A percentile compares a stretch with the other conserved stretches of the same genome.
phyloP scores from a whole-genome alignment of 116 monocot genomes.

The Phalaenopsis hybrid region DNA sequence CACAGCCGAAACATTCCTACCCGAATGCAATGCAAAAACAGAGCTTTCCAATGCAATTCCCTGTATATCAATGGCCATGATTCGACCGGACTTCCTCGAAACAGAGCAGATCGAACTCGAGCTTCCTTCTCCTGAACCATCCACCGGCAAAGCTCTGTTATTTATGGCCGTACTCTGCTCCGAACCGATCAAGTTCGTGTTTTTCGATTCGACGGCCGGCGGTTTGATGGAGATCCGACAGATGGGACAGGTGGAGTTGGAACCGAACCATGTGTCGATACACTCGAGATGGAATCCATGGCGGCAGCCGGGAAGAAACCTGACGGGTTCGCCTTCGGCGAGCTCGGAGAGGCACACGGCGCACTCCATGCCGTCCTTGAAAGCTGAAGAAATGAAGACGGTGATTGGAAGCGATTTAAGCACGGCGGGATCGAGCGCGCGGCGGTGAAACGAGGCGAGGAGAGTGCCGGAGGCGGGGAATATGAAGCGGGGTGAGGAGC shows the following conservation, averaged over 20 bases:
- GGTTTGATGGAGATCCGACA: constrained; percentile 22
- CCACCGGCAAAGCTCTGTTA: not conserved
- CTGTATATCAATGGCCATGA: constrained; percentile 15
- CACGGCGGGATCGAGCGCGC: constrained; percentile 17
- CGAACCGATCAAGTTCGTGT: too few species aligned
- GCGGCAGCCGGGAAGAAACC: constrained; percentile 29
- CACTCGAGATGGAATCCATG: constrained; percentile 35
- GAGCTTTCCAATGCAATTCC: constrained; percentile 2
- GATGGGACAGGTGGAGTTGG: constrained; percentile 27
- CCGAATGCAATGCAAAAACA: constrained; percentile 6
- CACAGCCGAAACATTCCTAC: constrained; percentile 7
- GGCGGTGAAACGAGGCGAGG: not conserved
- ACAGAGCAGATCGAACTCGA: not conserved
- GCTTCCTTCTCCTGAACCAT: not conserved
- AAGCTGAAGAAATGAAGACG: constrained; percentile 4
- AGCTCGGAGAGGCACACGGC: constrained; percentile 34
- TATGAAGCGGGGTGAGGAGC: not conserved
- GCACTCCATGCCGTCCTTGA: constrained; percentile 20
- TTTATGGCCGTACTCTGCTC: not conserved
- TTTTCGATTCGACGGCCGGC: not conserved
- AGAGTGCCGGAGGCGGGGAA: too few species aligned
- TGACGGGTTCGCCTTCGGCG: constrained; percentile 19
- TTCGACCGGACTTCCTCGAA: not conserved
- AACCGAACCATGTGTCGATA: constrained; percentile 33
- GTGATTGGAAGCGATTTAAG: constrained; percentile 21